Percentiles rank a stretch among this genome's conserved stretches.
These are phyloP conservation scores for Vanderwaltozyma polyspora DNA, from an alignment of 805 yeast species.

Conservation along the genomic window DNA sequence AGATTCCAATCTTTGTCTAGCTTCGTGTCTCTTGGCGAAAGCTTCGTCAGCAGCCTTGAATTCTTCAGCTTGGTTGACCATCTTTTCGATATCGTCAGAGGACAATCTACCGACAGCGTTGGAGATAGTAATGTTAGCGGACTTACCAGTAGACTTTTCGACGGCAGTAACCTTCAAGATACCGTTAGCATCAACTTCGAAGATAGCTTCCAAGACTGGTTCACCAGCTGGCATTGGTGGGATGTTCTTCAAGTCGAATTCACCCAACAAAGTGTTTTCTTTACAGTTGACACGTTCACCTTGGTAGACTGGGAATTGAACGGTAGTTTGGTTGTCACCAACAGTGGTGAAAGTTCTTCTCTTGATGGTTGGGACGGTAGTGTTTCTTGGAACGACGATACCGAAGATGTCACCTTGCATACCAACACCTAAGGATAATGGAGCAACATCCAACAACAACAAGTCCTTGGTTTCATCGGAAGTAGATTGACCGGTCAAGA, in stretches of 20 bases:
- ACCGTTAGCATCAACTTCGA: slow-evolving; percentile 99
- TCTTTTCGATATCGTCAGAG: slow-evolving; percentile 92
- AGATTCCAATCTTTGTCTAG: slow-evolving; percentile 97
- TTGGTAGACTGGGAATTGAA: slow-evolving; percentile 96
- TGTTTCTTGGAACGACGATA: slow-evolving; percentile 97
- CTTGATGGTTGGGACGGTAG: slow-evolving; percentile 97
- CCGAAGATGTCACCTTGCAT: slow-evolving; percentile 98
- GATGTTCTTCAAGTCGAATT: slow-evolving; percentile 93
- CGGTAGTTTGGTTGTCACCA: slow-evolving; percentile 96
- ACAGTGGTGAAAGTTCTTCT: slow-evolving; percentile 97
- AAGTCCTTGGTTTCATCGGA: too few species aligned
- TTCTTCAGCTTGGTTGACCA: slow-evolving; percentile 97
- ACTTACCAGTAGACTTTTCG: slow-evolving; percentile 91
- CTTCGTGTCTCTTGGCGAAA: slow-evolving; percentile 98
- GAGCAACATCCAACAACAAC: too few species aligned
- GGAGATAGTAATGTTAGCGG: slow-evolving; percentile 38
- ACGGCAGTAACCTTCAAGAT: slow-evolving; percentile 97
- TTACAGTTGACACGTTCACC: slow-evolving; percentile 98
- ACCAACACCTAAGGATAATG: too few species aligned
- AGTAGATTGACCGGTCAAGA: too few species aligned
- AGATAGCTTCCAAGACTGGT: slow-evolving; percentile 97
- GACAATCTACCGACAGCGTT: slow-evolving; percentile 98
- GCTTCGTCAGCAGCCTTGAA: slow-evolving; percentile 98
- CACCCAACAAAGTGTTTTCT: slow-evolving; percentile 95
- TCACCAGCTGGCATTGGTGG: slow-evolving; percentile 99